Evolutionary conservation across 129 eudicot genomes (phyloP), one percentile per base, ranked within the genome.

Genomic region (Ambrosia trifida): DNA sequence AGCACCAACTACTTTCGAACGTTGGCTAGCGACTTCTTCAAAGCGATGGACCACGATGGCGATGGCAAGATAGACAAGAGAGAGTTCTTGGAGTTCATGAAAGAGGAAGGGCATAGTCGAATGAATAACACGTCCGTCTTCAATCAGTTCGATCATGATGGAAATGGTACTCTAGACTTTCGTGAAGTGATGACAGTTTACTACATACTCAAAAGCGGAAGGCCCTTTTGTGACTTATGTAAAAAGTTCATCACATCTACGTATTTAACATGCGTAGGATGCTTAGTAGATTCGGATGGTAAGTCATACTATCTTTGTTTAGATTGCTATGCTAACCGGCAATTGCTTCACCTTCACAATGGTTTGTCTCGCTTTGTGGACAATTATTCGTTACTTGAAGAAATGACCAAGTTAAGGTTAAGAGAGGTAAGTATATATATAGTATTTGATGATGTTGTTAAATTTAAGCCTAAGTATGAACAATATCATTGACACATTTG

Each of bases 151-250:
- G 91, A 83, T 69, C 71, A 1, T 7, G 80, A 80, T 11, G 53
- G 36, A 0, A 72, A 74, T 51, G 80, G 78, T 11, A 78, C 71
- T 4, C 79, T 86, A 11, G 88, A 83, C 59, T 83, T 83, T 68
- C 16, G 1, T 5, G 91, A 83, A 56, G 85, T 86, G 14, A 74
- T 83, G 86, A 75, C 76, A 4, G 52, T 83, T 0, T 86, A 66
- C 78, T 86, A 83, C 36, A 80, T 83, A 38, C 58, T 86, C 19
- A 86, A 72, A 49, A 86, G 85, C 24, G 78, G 91, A 12, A 76
- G 91, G 45, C 91, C 91, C 0, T 86, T 83, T 66, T 86, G 91
- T 49, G 60, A 45, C 41, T 7, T 2, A 0, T 86, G 88, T 38
- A 70, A 49, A 1, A 46, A 45, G 52, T 83, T 86, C 66, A 78